Evolutionary conservation across 257 asterid species (phyloP), one percentile per base, ranked within the genome.

Genomic region (Jacaranda mimosifolia): DNA sequence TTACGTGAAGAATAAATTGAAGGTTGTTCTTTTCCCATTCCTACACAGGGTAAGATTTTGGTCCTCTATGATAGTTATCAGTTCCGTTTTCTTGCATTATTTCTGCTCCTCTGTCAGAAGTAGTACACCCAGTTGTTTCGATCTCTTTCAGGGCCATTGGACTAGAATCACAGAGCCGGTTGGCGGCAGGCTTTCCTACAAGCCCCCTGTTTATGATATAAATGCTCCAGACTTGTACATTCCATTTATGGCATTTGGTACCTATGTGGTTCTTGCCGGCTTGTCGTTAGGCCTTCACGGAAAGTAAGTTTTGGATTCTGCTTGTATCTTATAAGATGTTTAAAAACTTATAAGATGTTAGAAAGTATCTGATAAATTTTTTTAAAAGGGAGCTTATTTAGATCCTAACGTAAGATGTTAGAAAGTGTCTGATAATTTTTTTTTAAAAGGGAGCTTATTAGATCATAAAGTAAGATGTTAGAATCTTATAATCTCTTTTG

Each of bases 191-290:
- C 89, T 85, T 35, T 85, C 91, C 55, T 87, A 87, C 80, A 87
- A 87, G 60, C 91, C 89, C 40, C 91, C 91, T 35, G 78, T 87
- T 58, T 82, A 84, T 10, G 91, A 87, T 70, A 87, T 87, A 78
- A 85, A 87, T 80, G 91, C 91, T 65, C 91, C 91, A 9, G 91
- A 87, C 62, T 68, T 87, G 80, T 87, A 85, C 86, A 87, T 87
- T 57, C 91, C 91, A 3, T 85, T 87, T 60, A 83, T 87, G 89
- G 89, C 91, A 55, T 87, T 87, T 39, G 91, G 86, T 35, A 87
- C 91, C 40, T 87, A 87, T 79, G 82, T 87, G 74, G 84, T 87
- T 79, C 89, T 87, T 68, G 85, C 87, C 40, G 91, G 91, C 67
- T 68, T 87, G 57, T 77, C 85, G 15, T 75, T 87, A 64, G 91